Base-by-base conservation (phyloP, 75 land plant species). In the Cunninghamia lanceolata region DNA sequence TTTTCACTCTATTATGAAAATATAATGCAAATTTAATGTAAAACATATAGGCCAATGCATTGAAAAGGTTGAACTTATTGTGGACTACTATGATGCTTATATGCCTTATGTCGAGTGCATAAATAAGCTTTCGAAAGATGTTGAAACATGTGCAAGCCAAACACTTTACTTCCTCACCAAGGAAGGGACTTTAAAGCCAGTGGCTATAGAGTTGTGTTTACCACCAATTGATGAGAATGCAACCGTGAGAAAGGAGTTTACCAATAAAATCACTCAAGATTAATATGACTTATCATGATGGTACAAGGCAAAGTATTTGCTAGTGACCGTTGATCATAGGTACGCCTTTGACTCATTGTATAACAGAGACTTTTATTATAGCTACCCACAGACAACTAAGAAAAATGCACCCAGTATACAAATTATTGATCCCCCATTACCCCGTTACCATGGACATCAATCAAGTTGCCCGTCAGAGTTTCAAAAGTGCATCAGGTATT, bases 361-460 rank as follows among this genome's bases (percentile, higher is more conserved):
- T 82, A 19, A 92, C 93, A 19, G 97, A 95, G 85, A 94, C 95
- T 42, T 93, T 95, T 76, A 86, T 95, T 36, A 95, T 95, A 74
- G 95, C 95, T 19, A 89, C 93, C 11, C 83, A 94, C 39, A 85
- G 97, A 75, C 97, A 94, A 74, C 68, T 94, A 82, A 95, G 97
- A 73, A 91, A 84, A 15, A 56, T 92, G 74, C 97, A 95, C 88
- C 97, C 95, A 2, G 84, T 95, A 50, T 56, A 89, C 83, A 91
- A 93, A 86, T 93, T 95, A 56, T 63, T 95, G 76, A 88, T 74
- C 39, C 97, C 97, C 19, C 97, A 95, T 63, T 95, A 87, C 91
- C 86, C 91, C 16, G 92, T 94, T 71, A 95, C 97, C 45, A 93
- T 95, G 97, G 89, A 92, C 83, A 94, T 95, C 50, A 95, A 95